These are phyloP conservation scores for Apiospora marii DNA, from an alignment of 2,329 filamentous ascomycete genomes.

Conservation along the genomic window DNA sequence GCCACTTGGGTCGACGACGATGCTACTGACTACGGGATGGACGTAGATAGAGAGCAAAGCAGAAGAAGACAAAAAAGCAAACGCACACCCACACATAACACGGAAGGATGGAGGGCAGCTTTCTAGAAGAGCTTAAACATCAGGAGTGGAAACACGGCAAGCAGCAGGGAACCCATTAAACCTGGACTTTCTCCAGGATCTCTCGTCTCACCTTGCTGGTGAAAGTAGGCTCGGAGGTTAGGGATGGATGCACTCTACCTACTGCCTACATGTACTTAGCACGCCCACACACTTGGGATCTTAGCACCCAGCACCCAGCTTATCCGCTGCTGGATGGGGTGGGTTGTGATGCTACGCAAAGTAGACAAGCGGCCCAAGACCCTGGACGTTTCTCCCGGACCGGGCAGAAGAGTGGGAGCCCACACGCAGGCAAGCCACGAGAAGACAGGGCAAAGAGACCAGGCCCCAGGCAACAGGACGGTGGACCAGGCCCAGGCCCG, in stretches of 20 bases:
- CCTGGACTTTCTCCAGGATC: conserved; percentile 9
- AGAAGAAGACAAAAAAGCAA: background rate
- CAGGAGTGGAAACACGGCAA: background rate
- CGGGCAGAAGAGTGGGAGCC: background rate
- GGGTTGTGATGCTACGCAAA: conserved; percentile 16
- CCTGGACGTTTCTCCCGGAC: background rate
- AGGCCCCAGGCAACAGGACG: no score
- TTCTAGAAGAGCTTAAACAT: conserved; percentile 15
- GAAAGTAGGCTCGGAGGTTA: conserved; percentile 7
- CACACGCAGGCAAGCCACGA: background rate
- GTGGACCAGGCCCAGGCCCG: background rate
- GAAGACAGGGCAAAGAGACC: background rate
- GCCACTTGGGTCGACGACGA: conserved; percentile 16
- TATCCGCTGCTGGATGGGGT: background rate
- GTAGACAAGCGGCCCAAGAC: conserved; percentile 2
- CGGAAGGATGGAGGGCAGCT: background rate
- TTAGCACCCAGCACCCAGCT: conserved; percentile 9
- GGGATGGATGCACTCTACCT: conserved; percentile 17
- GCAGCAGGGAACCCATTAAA: background rate
- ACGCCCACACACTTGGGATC: background rate
- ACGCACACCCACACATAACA: background rate
- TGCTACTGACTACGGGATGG: background rate
- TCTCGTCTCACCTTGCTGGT: background rate
- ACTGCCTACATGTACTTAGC: background rate
- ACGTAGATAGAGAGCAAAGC: background rate